Percentiles rank a stretch among this genome's conserved stretches.
These are phyloP conservation scores for Suillus weaverae DNA, from an alignment of 768 basidiomycete species.

Conservation along the genomic window DNA sequence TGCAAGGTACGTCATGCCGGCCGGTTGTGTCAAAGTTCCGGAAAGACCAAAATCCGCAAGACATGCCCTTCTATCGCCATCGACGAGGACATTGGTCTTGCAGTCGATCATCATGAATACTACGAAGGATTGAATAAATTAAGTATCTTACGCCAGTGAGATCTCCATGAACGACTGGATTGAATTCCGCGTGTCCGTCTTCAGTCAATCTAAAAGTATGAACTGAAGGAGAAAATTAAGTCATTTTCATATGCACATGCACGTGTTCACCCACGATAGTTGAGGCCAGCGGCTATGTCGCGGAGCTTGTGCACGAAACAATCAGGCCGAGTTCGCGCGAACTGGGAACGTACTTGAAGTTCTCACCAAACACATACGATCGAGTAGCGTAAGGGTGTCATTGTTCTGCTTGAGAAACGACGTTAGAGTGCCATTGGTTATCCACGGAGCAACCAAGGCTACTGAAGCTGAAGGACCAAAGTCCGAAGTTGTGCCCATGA, in stretches of 20 bases:
- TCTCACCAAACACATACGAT: slow-evolving; percentile 19
- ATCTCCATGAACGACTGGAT: background rate
- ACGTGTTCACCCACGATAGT: background rate
- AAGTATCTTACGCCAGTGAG: background rate
- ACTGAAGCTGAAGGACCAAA: slow-evolving; percentile 20
- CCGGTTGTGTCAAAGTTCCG: background rate
- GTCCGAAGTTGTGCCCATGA: slow-evolving; percentile 17
- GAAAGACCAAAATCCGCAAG: background rate
- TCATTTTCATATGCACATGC: background rate
- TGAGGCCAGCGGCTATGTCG: slow-evolving; percentile 2
- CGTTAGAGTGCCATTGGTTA: slow-evolving; percentile 15
- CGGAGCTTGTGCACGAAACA: background rate
- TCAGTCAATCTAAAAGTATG: background rate
- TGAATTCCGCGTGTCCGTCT: background rate
- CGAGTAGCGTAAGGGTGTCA: slow-evolving; percentile 5
- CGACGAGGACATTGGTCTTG: background rate
- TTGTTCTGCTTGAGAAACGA: slow-evolving; percentile 11
- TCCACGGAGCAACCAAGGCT: slow-evolving; percentile 24
- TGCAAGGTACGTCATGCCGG: background rate
- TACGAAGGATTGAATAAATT: background rate
- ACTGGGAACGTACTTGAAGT: background rate
- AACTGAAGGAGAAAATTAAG: background rate
- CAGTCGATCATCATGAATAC: background rate
- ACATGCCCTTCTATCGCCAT: background rate
- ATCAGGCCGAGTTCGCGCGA: background rate